phyloP scores from a whole-genome alignment of 257 asterid species.

The Nicotiana sylvestris region DNA sequence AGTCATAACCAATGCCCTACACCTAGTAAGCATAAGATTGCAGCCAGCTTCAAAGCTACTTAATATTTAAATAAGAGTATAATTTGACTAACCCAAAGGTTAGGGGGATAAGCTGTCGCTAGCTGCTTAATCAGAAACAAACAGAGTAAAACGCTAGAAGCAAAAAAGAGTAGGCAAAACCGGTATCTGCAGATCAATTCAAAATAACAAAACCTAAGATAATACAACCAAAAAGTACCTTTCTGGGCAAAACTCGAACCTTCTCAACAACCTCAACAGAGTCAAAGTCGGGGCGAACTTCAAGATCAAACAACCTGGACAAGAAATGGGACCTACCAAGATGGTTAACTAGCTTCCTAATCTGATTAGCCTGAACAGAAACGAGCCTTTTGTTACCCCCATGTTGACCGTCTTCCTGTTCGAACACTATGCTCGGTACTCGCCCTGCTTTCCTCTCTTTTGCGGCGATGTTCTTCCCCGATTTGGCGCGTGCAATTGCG shows the following conservation, averaged over 20 bases:
- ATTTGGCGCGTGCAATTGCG: conserved; percentile 63
- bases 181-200: not conserved
- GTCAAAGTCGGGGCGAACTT: conserved; percentile 55
- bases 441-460: conserved; percentile 71
- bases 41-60: not conserved
- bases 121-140: not conserved
- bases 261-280: conserved; percentile 66
- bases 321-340: conserved; percentile 69
- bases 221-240: conserved; percentile 31
- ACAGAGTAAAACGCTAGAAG: not conserved
- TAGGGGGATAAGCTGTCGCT: not conserved
- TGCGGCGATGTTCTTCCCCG: conserved; percentile 66
- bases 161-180: not conserved
- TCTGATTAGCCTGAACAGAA: conserved; percentile 77
- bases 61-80: not conserved
- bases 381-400: conserved; percentile 95
- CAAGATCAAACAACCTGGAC: conserved; percentile 69
- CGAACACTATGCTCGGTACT: conserved; percentile 85
- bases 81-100: not conserved
- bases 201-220: not conserved
- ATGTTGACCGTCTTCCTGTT: conserved; percentile 89
- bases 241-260: conserved; percentile 83
- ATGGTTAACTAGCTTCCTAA: conserved; percentile 82
- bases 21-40: not conserved
- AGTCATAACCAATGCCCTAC: not conserved